Conservation (phyloP, 2,329 filamentous ascomycete species). For the Epichloe uncinata region DNA sequence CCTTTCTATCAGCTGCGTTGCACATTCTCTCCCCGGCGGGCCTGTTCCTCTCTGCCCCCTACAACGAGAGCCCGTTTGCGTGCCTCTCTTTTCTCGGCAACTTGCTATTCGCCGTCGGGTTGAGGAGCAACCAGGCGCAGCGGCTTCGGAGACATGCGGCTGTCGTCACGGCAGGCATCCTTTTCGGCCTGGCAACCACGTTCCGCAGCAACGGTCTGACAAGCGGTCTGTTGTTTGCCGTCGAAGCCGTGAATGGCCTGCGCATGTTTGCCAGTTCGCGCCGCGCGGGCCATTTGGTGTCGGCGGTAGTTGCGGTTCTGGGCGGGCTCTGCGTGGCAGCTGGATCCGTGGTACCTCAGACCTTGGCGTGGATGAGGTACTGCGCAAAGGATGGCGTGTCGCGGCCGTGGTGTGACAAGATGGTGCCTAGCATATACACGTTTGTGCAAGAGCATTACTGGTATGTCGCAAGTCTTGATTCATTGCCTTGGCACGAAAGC, state of each 20-base stretch:
- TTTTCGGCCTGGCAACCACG: slow-evolving; percentile 59
- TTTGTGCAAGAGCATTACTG: slow-evolving; percentile 88
- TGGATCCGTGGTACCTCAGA: slow-evolving; percentile 61
- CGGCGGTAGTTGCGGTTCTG: slow-evolving; percentile 44
- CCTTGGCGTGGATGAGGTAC: slow-evolving; percentile 58
- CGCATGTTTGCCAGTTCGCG: slow-evolving; percentile 13
- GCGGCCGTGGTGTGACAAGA: slow-evolving; percentile 61
- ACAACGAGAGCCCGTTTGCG: slow-evolving; percentile 69
- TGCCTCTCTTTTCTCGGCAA: slow-evolving; percentile 63
- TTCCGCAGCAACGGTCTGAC: slow-evolving; percentile 81
- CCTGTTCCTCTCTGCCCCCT: slow-evolving; percentile 78
- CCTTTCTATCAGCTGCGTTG: slow-evolving; percentile 56
- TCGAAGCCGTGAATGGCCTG: slow-evolving; percentile 35
- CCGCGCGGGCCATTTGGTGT: slow-evolving; percentile 29
- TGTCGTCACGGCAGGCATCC: slow-evolving; percentile 47
- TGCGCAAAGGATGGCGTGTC: slow-evolving; percentile 31
- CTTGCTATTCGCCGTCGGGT: slow-evolving; percentile 48
- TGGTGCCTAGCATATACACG: slow-evolving; percentile 76
- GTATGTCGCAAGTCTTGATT: slow-evolving; percentile 36
- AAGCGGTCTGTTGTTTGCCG: slow-evolving; percentile 63
- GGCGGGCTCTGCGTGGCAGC: slow-evolving; percentile 55
- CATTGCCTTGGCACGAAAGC: background rate
- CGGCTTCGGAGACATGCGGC: slow-evolving; percentile 28
- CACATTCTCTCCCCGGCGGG: slow-evolving; percentile 82
- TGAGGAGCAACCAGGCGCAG: slow-evolving; percentile 12